Base-by-base conservation (phyloP, 371 early-diverging fungal species). In the Nematocida ironsii region DNA sequence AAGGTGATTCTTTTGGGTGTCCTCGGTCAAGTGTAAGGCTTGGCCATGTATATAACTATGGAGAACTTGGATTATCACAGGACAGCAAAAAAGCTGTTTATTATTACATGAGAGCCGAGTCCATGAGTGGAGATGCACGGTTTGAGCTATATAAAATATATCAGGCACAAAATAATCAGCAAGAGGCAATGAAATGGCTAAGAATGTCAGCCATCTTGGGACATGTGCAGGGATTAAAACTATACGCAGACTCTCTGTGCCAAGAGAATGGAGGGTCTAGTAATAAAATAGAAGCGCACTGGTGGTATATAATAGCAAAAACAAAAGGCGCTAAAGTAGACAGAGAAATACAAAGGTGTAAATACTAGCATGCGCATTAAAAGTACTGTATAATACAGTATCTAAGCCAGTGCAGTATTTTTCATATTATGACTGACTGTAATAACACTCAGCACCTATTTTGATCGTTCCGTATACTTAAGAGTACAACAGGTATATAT, bases 201-300 rank as follows among this genome's bases (percentile, higher is more conserved):
- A 92, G 94, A 48, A 90, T 91, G 5, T 95, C 96, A 0, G 94
- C 95, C 2, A 90, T 92, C 62, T 91, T 91, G 62, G 92, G 91
- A 42, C 91, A 95, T 74, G 90, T 92, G 4, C 93, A 94, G 62
- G 93, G 95, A 25, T 91, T 93, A 87, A 91, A 92, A 85, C 93
- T 93, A 5, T 90, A 96, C 83, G 96, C 94, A 3, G 93, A 94
- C 84, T 94, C 92, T 86, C 88, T 90, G 64, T 95, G 96, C 85
- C 89, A 91, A 61, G 89, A 89, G 33, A 86, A 88, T 55, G 88
- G 87, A 5, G 72, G 56, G 25, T 50, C 68, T 27, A 64, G 64
- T 27, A 70, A 84, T 62, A 73, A 62, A 44, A 39, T 82, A 33
- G 47, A 82, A 16, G 89, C 89, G 64, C 88, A 88, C 54, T 88